phyloP scores from a whole-genome alignment of 2,329 filamentous ascomycete genomes.

The Ophiostoma triangulosporum region DNA sequence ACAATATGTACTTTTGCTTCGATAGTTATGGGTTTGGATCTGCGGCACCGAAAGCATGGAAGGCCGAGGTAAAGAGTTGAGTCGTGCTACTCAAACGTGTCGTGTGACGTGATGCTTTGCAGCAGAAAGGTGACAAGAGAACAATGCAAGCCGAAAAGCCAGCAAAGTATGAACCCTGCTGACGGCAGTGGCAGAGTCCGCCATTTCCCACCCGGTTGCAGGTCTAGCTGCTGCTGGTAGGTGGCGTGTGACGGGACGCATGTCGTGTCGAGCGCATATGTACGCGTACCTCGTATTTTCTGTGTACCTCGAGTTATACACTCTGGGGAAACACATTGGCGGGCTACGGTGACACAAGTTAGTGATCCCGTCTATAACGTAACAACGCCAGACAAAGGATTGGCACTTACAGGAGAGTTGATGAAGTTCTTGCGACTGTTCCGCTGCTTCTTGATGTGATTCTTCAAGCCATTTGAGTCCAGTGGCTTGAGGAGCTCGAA shows the following conservation, averaged over 20 bases:
- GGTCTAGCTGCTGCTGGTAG: neutral
- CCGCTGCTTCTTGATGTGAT: constrained; percentile 94
- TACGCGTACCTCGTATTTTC: neutral
- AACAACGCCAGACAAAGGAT: neutral
- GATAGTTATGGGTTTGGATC: too few species aligned
- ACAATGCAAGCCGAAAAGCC: neutral
- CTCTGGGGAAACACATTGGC: constrained; percentile 44
- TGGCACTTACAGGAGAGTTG: constrained; percentile 74
- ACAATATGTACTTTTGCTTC: too few species aligned
- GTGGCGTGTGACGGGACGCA: neutral
- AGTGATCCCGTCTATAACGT: constrained; percentile 4
- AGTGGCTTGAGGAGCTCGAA: constrained; percentile 95
- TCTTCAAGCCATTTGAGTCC: constrained; percentile 92
- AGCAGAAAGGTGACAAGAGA: neutral
- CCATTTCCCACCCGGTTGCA: neutral
- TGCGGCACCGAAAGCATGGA: neutral
- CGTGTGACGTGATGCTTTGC: neutral
- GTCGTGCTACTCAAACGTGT: neutral
- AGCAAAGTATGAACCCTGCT: neutral
- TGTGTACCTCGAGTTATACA: constrained; percentile 23
- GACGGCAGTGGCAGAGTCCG: neutral
- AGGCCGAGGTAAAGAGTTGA: neutral
- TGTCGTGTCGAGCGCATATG: neutral
- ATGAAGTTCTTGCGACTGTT: constrained; percentile 91
- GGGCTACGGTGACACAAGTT: constrained; percentile 25